These are phyloP conservation scores for Trypanosoma theileri DNA, from an alignment of 208 protist genomes.

Conservation along the genomic window DNA sequence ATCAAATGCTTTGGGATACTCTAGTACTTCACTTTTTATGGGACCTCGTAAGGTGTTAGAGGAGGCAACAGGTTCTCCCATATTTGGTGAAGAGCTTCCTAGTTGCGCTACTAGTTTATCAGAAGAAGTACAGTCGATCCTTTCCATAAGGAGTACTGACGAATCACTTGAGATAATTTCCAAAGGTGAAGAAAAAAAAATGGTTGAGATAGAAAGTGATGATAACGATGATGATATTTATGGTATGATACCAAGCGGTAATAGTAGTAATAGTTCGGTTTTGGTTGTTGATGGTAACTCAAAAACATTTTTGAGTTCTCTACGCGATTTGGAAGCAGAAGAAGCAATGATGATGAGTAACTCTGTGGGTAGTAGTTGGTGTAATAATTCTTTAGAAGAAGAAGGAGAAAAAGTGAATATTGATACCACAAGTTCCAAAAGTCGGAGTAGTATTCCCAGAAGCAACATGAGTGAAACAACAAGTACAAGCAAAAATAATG, in stretches of 20 bases:
- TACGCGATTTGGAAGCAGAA: conserved; percentile 20
- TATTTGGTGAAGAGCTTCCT: not conserved
- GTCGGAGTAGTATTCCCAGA: too few relatives aligned
- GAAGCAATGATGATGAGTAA: not conserved
- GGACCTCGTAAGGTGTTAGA: conserved; percentile 49
- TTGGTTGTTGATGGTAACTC: conserved; percentile 15
- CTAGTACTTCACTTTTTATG: conserved; percentile 82
- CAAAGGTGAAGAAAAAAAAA: conserved; percentile 17
- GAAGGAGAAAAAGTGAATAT: not conserved
- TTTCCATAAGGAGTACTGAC: not conserved
- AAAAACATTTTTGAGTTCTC: conserved; percentile 8
- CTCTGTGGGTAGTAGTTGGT: not conserved
- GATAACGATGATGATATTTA: conserved; percentile 10
- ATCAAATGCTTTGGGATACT: conserved; percentile 56
- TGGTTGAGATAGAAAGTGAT: not conserved
- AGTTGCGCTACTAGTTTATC: not conserved
- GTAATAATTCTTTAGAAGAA: not conserved
- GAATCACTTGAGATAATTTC: not conserved
- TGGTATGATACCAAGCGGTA: conserved; percentile 3
- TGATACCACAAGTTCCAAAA: too few relatives aligned
- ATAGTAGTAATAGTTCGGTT: conserved; percentile 14
- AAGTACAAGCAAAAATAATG: not conserved
- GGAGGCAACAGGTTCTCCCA: conserved; percentile 2
- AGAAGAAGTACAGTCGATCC: too few relatives aligned
- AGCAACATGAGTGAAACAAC: too few relatives aligned